Evolutionary conservation across 192 early-diverging fungal species (phyloP).

Genomic region (Umbelopsis ramanniana): DNA sequence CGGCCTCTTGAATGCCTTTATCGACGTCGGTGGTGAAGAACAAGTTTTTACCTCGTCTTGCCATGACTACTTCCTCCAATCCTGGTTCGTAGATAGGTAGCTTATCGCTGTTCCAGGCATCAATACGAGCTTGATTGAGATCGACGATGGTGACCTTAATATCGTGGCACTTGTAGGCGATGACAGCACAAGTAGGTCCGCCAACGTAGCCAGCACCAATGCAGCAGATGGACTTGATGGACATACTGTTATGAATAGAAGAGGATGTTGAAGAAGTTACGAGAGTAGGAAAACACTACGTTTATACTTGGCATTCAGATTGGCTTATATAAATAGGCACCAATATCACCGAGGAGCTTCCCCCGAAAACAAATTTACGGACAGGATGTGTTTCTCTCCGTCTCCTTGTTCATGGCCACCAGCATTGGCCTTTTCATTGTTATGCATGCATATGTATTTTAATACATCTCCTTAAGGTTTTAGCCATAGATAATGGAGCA

Average conservation of each 20-base stretch:
- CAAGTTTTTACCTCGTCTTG: constrained; percentile 77
- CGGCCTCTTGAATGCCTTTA: constrained; percentile 72
- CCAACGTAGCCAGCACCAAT: constrained; percentile 97
- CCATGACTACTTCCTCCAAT: constrained; percentile 82
- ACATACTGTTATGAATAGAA: neutral
- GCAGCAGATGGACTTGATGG: constrained; percentile 79
- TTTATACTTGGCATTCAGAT: neutral
- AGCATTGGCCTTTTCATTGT: too few relatives aligned
- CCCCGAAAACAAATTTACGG: too few relatives aligned
- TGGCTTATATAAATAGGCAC: neutral
- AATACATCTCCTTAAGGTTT: too few relatives aligned
- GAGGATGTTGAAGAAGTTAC: neutral
- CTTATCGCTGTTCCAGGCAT: constrained; percentile 83
- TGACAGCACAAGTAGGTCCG: constrained; percentile 92
- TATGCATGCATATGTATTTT: too few relatives aligned
- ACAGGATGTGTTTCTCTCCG: too few relatives aligned
- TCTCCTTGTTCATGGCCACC: too few relatives aligned
- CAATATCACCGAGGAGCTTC: neutral
- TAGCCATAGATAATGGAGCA: too few relatives aligned
- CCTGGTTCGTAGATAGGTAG: constrained; percentile 95
- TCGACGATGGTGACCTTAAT: constrained; percentile 92
- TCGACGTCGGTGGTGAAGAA: constrained; percentile 89
- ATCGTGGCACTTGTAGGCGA: constrained; percentile 86
- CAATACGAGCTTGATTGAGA: constrained; percentile 77
- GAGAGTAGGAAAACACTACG: neutral